phyloP scores from a whole-genome alignment of 768 basidiomycete genomes.

The Leccinellum rugosiceps region DNA sequence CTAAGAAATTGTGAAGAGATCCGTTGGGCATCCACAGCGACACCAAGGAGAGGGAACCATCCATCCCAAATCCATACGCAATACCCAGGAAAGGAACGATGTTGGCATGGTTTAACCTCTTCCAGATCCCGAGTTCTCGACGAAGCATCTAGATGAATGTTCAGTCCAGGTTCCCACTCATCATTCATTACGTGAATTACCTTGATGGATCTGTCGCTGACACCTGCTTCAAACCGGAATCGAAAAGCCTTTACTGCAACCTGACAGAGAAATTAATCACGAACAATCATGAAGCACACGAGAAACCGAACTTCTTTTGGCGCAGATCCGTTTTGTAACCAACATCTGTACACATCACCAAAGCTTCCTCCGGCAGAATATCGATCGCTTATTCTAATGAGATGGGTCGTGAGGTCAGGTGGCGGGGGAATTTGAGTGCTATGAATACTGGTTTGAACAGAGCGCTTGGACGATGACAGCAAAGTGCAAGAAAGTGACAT shows the following conservation, averaged over 20 bases:
- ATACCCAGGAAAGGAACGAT: no score
- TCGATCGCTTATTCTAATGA: not conserved
- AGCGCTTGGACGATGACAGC: not conserved
- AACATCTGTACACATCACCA: not conserved
- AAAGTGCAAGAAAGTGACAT: not conserved
- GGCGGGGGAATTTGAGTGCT: not conserved
- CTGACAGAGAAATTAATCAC: not conserved
- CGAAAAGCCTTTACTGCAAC: not conserved
- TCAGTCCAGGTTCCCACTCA: not conserved
- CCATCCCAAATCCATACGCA: no score
- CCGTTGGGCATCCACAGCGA: not conserved
- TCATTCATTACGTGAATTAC: not conserved
- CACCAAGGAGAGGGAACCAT: no score
- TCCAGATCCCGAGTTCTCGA: no score
- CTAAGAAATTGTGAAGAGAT: not conserved
- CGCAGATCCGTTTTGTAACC: not conserved
- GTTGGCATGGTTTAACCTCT: no score
- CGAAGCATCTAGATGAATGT: not conserved
- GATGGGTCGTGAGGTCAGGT: not conserved
- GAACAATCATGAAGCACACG: not conserved
- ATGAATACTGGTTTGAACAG: not conserved
- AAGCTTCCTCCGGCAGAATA: not conserved
- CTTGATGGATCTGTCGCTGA: not conserved
- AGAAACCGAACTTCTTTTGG: not conserved
- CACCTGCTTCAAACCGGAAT: not conserved